Base-by-base conservation (phyloP, 768 basidiomycete genomes). In the Mycena rosella region DNA sequence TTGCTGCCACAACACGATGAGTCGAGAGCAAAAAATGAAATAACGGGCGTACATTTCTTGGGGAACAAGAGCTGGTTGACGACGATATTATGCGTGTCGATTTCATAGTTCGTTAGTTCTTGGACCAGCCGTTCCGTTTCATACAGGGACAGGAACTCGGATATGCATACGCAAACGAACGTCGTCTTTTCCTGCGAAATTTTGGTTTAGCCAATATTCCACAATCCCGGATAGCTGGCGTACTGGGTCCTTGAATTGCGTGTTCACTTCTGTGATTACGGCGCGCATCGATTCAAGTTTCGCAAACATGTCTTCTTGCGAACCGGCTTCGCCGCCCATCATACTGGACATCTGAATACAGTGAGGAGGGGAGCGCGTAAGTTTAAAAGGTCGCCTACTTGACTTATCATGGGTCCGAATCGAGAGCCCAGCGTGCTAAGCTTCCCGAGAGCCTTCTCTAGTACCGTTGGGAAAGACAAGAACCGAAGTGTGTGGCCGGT, bases 51-150 rank as follows among this genome's bases (percentile, higher is more conserved):
- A 96, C 96, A 87, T 76, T 89, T 84, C 84, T 93, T 95, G 18
- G 98, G 97, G 85, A 95, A 99, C 38, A 99, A 82, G 6, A 99
- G 83, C 80, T 99, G 98, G 76, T 99, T 99, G 61, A 99, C 96
- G 62, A 99, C 95, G 74, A 99, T 99, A 78, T 97, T 96, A 80
- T 99, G 98, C 54, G 96, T 98, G 79, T 99, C 96, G 77, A 98
- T 98, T 77, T 96, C 95, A 76, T 95, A 95, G 49, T 89, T 84
- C n/a, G 93, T 95, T 49, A 98, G 83, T 78, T 98, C 96, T 79
- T 99, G 98, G 32, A 99, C 95, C 27, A 99, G 87, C 30, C 98
- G 93, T 79, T 99, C 98, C 29, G 98, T 99, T 84, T 99, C 98
- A 79, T 99, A 99, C 29, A 99, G 83, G 17, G 96, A 98, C 72